Base-by-base conservation (phyloP, 2,329 filamentous ascomycete genomes). In the Myriosclerotinia scirpicola region DNA sequence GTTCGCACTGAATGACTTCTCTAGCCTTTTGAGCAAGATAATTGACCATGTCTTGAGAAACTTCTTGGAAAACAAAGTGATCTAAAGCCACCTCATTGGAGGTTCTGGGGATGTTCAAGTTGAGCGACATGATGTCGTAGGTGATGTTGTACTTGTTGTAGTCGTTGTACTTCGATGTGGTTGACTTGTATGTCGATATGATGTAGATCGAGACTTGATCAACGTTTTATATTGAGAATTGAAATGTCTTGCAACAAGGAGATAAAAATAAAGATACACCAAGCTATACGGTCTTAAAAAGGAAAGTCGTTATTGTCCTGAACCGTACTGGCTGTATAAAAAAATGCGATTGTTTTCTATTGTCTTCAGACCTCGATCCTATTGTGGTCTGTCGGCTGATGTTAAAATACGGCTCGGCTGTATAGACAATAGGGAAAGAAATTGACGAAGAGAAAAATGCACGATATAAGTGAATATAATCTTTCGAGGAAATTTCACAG, bases 1-100 rank as follows among this genome's bases (percentile, higher is more conserved):
- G 80, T 76, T 95, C 91, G 82, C 91, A 94, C 75, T 89, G 85
- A 76, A 95, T 95, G 76, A 95, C 91, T 76, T 89, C 86, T 75
- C 83, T 83, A 67, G 91, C 90, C 75, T 91, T 91, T 67, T 83
- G 80, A 70, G 91, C 90, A 68, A 95, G 85, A 79, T 92, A 91
- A 68, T 81, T 78, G 74, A 95, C 90, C 91, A 95, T 95, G 65
- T 89, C 84, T 73, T 84, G 84, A 75, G 84, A 87, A 70, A 95
- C 91, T 12, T 89, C 88, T 73, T 86, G 85, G 79, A 90, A 91
- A 80, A 95, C 86, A 77, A 95, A 94, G 75, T 90, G 85, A 75
- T 93, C 90, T 71, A 95, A 84, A 60, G 91, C 91, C 64, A 84
- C 84, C 77, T 88, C 86, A 82, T 93, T 93, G 44, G 74, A 66